Base-by-base conservation (phyloP, 495 filamentous ascomycete species). In the Sporormia fimetaria region DNA sequence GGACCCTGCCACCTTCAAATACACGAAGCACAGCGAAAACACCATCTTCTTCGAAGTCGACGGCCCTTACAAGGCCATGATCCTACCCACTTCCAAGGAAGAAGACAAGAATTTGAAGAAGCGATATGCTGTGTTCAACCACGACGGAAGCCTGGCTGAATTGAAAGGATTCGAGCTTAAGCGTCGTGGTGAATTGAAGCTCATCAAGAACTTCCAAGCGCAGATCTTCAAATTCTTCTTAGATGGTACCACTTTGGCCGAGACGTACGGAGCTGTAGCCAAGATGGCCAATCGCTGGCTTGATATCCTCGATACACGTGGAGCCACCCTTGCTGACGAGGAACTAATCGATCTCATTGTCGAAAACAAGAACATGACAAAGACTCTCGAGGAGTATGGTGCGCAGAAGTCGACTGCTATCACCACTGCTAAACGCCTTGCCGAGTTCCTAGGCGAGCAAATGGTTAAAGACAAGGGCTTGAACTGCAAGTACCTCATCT, bases 31-130 rank as follows among this genome's bases (percentile, higher is more conserved):
- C 54, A 95, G 87, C 59, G 90, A 99, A 53, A 99, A 99, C 62
- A 84, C 87, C 17, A 99, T 99, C 57, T 96, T 99, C 66, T 99
- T 99, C 62, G 90, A 99, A 61, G 90, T 99, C 20, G 90, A 99
- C 55, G 90, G 90, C 3, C 90, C 90, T 0, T 99, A 99, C 66
- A 79, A 72, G 60, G 90, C 90, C 47, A 99, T 99, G 90, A 81
- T 99, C 33, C 62, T 99, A 29, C 90, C 90, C 18, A 95, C 90
- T 3, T 94, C 87, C 0, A 95, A 98, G 55, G 90, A 99, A 59
- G 90, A 95, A 61, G 85, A 95, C 64, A 96, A 94, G 68, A 99
- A 99, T 60, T 68, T 99, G 71, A 99, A 99, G 67, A 99, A 99
- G 61, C 76, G 90, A 56, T 99, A 99, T 57, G 90, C 90, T 22